Conservation (phyloP, 495 filamentous ascomycete genomes). For the Astrothelium macrocarpum region DNA sequence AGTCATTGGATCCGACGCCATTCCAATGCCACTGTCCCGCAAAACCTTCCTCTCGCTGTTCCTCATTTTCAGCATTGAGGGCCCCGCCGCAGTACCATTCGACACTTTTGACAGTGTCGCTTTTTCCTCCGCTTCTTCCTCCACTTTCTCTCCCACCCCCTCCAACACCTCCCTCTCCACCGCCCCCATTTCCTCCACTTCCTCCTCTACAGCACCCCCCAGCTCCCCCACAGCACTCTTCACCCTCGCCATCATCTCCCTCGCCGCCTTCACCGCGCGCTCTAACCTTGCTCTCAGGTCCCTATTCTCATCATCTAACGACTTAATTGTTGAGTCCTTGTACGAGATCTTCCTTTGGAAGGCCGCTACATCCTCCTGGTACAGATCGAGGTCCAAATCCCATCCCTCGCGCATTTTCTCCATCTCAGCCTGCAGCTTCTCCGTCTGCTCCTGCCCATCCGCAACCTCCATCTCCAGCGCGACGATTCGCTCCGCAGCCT, state of each 20-base stretch:
- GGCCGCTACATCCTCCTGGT: too few relatives aligned
- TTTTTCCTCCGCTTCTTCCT: neutral
- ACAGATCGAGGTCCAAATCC: too few relatives aligned
- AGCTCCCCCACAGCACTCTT: neutral
- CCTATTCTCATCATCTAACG: neutral
- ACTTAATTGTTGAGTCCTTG: too few relatives aligned
- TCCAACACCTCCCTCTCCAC: neutral
- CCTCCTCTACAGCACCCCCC: neutral
- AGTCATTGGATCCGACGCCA: neutral
- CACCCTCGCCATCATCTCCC: neutral
- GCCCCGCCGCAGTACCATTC: neutral
- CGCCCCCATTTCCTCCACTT: neutral
- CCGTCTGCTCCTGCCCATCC: slow-evolving; percentile 37
- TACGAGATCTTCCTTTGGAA: too few relatives aligned
- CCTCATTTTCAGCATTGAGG: neutral
- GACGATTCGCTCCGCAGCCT: neutral
- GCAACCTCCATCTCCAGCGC: neutral
- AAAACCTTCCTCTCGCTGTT: neutral
- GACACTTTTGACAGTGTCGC: neutral
- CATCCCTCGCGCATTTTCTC: slow-evolving; percentile 34
- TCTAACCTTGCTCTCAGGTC: neutral
- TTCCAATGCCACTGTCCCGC: neutral
- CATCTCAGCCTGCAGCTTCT: slow-evolving; percentile 37
- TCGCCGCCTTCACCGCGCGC: neutral
- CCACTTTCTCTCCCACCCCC: neutral